Conservation (phyloP, 768 basidiomycete species). For the Coprinopsis marcescibilis region DNA sequence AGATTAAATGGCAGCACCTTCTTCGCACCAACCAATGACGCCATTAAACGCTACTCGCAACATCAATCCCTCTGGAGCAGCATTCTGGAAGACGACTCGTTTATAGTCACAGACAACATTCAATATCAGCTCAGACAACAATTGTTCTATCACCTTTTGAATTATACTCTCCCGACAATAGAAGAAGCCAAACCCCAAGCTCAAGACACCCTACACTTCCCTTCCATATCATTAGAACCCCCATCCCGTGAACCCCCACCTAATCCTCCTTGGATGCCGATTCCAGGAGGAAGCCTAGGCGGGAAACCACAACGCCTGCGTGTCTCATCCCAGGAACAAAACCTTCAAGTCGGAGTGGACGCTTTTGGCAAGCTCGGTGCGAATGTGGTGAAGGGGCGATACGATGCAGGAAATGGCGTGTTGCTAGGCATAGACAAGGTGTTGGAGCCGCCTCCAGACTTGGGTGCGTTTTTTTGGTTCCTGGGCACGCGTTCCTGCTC, state of each 20-base stretch:
- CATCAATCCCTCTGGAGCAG: constrained; percentile 31
- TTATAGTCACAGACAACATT: constrained; percentile 64
- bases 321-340: constrained; percentile 42
- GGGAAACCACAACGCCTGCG: constrained; percentile 78
- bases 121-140: constrained; percentile 82
- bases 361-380: constrained; percentile 74
- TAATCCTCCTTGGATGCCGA: constrained; percentile 79
- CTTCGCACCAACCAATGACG: constrained; percentile 95
- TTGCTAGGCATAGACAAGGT: constrained; percentile 72
- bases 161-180: constrained; percentile 58
- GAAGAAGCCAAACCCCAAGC: constrained; percentile 33
- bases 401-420: constrained; percentile 68
- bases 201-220: constrained; percentile 66
- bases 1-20: constrained; percentile 76
- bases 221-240: constrained; percentile 49
- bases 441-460: constrained; percentile 64
- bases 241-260: constrained; percentile 68
- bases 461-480: constrained; percentile 46
- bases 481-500: constrained; percentile 4
- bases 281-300: constrained; percentile 77
- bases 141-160: constrained; percentile 90
- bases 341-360: constrained; percentile 65
- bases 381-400: constrained; percentile 49
- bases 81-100: constrained; percentile 32
- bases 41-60: constrained; percentile 51